A percentile compares a stretch with the other conserved stretches of the same genome.
Conservation (phyloP, 805 yeast species). For the Candida pseudoglaebosa region DNA sequence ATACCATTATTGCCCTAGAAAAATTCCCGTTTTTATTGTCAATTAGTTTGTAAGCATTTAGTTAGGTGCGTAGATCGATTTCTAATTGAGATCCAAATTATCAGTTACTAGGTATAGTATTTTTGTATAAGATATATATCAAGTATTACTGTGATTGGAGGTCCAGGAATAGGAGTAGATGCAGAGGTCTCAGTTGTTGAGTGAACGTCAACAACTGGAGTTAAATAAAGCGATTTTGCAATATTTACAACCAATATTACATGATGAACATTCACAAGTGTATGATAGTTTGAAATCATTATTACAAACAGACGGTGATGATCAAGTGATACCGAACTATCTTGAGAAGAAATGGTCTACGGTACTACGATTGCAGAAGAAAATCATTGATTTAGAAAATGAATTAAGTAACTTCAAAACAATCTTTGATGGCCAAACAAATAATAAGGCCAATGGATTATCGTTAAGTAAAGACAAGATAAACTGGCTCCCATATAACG, state of each 20-base stretch:
- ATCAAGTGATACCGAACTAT: constrained; percentile 31
- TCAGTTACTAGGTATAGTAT: no score
- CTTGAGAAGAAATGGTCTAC: constrained; percentile 86
- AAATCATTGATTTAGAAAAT: constrained; percentile 65
- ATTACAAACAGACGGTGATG: constrained; percentile 17
- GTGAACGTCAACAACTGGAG: constrained; percentile 37
- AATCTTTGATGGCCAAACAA: constrained; percentile 31
- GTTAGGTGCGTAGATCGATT: no score
- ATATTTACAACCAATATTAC: constrained; percentile 38
- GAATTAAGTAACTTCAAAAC: constrained; percentile 48
- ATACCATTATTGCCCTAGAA: neutral
- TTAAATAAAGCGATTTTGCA: constrained; percentile 46
- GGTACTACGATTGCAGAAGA: constrained; percentile 72
- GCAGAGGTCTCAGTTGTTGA: constrained; percentile 9
- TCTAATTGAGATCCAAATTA: neutral
- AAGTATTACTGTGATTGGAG: no score
- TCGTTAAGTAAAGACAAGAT: constrained; percentile 25
- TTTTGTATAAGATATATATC: no score
- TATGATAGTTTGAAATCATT: constrained; percentile 10
- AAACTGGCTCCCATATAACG: constrained; percentile 61
- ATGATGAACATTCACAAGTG: constrained; percentile 12
- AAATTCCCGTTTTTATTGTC: no score
- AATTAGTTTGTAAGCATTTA: no score
- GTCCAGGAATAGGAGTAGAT: constrained; percentile 1
- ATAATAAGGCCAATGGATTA: constrained; percentile 7